Percentiles rank a stretch among this genome's conserved stretches.
These are phyloP conservation scores for Pyricularia sp. DNA, from an alignment of 2,329 filamentous ascomycete genomes.

Conservation along the genomic window DNA sequence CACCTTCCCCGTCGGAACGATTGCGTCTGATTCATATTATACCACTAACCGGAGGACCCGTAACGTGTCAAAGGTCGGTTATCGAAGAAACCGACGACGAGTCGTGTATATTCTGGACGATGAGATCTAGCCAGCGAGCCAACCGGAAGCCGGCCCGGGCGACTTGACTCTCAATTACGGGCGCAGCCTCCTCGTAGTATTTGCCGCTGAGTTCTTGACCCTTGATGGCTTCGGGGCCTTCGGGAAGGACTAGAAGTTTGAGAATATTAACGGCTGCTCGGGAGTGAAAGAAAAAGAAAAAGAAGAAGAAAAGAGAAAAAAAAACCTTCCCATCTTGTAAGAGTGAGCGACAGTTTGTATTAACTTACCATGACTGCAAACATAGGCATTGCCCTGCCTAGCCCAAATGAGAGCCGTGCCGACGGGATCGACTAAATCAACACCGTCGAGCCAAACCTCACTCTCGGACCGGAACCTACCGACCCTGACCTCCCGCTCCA, in stretches of 20 bases:
- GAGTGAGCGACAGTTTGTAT: background rate
- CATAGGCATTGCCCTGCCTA: conserved; percentile 48
- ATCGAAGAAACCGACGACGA: conserved; percentile 14
- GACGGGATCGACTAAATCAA: conserved; percentile 43
- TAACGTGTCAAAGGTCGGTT: background rate
- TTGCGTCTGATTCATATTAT: background rate
- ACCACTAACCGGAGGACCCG: background rate
- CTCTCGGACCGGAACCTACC: conserved; percentile 45
- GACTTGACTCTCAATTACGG: conserved; percentile 55
- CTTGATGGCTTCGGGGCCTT: conserved; percentile 47
- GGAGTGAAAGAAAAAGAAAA: background rate
- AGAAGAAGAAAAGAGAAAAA: background rate
- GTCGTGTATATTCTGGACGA: conserved; percentile 30
- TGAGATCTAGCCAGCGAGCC: conserved; percentile 56
- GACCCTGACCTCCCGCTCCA: conserved; percentile 42
- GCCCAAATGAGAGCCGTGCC: conserved; percentile 55
- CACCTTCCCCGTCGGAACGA: background rate
- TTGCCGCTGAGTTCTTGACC: conserved; percentile 51
- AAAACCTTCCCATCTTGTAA: background rate
- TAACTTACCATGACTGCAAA: conserved; percentile 50
- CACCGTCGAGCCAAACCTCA: conserved; percentile 45
- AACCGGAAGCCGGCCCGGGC: conserved; percentile 61
- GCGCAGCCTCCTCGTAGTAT: conserved; percentile 56
- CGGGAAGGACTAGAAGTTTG: conserved; percentile 43
- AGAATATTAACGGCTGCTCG: conserved; percentile 12